A percentile compares a stretch with the other conserved stretches of the same genome.
phyloP scores from a whole-genome alignment of 1,284 basidiomycete species.

The Tilletia indica region DNA sequence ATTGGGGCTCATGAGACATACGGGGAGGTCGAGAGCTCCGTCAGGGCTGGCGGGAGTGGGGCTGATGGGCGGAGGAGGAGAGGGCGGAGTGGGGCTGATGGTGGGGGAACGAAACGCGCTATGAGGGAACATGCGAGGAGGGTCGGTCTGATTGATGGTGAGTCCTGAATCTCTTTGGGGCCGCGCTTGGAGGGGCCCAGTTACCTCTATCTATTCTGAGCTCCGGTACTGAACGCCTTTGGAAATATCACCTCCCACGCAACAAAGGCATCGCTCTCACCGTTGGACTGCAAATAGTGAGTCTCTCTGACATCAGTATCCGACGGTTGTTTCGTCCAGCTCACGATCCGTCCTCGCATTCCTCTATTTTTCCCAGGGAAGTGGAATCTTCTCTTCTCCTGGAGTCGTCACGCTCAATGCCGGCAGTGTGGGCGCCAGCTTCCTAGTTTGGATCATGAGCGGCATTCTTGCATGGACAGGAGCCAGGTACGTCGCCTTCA shows the following conservation, averaged over 20 bases:
- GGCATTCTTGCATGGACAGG: constrained; percentile 52
- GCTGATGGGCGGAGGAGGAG: neutral
- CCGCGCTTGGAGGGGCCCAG: too few species aligned
- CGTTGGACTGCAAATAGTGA: constrained; percentile 48
- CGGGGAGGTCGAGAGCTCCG: constrained; percentile 34
- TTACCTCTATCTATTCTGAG: constrained; percentile 11
- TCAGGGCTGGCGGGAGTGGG: constrained; percentile 8
- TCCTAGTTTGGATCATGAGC: constrained; percentile 49
- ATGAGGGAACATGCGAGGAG: constrained; percentile 5
- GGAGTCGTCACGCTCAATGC: constrained; percentile 52
- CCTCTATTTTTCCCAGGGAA: constrained; percentile 26
- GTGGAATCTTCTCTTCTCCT: constrained; percentile 54
- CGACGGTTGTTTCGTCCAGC: neutral
- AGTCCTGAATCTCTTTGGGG: constrained; percentile 16
- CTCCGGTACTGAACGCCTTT: too few species aligned
- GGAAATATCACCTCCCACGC: too few species aligned
- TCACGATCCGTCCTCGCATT: neutral
- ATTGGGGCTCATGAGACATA: constrained; percentile 20
- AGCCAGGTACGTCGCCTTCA: constrained; percentile 57
- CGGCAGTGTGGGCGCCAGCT: constrained; percentile 45
- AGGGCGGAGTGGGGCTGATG: neutral
- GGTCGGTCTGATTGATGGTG: constrained; percentile 22
- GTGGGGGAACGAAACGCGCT: constrained; percentile 9
- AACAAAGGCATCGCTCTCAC: constrained; percentile 37
- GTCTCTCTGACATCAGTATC: neutral